Evolutionary conservation across 139 green algal species (phyloP).

Genomic region (Spirogloea muscicola): DNA sequence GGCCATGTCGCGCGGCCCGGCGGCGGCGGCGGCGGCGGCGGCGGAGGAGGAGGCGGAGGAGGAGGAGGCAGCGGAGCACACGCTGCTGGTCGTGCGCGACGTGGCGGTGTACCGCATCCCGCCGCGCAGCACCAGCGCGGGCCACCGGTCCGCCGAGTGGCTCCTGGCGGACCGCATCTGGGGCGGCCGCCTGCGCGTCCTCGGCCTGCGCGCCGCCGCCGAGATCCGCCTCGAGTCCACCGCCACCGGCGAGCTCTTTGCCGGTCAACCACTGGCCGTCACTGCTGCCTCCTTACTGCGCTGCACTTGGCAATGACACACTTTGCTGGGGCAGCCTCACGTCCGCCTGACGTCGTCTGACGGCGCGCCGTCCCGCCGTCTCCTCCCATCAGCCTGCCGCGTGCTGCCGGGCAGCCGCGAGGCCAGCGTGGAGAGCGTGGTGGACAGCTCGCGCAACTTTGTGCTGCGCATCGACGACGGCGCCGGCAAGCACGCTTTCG

Average conservation of each 20-base stretch:
- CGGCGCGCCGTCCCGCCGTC: too few species aligned
- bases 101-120: constrained; percentile 37
- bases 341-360: too few species aligned
- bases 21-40: too few species aligned
- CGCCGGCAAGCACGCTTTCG: constrained; percentile 41
- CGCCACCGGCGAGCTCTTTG: constrained; percentile 50
- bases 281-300: too few species aligned
- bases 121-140: constrained; percentile 20
- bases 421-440: constrained; percentile 34
- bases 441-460: constrained; percentile 49
- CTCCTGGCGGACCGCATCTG: constrained; percentile 38
- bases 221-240: constrained; percentile 43
- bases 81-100: constrained; percentile 35
- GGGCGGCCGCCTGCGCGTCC: constrained; percentile 24
- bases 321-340: too few species aligned
- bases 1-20: too few species aligned
- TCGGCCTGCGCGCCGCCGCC: constrained; percentile 9
- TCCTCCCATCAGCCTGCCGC: too few species aligned
- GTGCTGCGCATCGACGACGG: constrained; percentile 47
- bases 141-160: constrained; percentile 45
- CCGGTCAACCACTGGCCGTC: too few species aligned
- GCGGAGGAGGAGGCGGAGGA: too few species aligned
- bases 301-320: too few species aligned
- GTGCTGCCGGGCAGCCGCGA: constrained; percentile 24
- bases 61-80: constrained; percentile 32